Evolutionary conservation across 495 filamentous ascomycete species (phyloP).

Genomic region (Bacidia gigantensis): DNA sequence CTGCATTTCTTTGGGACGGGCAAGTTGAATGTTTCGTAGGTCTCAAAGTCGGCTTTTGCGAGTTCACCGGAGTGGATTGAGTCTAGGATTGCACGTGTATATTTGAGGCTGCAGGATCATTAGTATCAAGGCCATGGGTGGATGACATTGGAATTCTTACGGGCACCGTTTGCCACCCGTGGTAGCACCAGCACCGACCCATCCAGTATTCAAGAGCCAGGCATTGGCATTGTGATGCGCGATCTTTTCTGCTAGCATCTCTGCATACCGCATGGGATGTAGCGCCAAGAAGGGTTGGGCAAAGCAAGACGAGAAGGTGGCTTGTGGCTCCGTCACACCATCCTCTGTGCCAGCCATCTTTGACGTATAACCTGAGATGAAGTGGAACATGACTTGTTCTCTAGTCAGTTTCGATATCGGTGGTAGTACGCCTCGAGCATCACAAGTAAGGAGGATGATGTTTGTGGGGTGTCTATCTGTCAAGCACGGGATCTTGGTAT

Average conservation of each 20-base stretch:
- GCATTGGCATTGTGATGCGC: slow-evolving; percentile 87
- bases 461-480: slow-evolving; percentile 80
- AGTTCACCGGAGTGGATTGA: slow-evolving; percentile 94
- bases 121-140: background rate
- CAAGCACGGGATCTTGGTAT: slow-evolving; percentile 95
- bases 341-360: slow-evolving; percentile 99
- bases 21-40: slow-evolving; percentile 93
- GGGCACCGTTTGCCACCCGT: slow-evolving; percentile 97
- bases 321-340: slow-evolving; percentile 89
- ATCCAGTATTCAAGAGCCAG: slow-evolving; percentile 98
- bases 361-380: slow-evolving; percentile 98
- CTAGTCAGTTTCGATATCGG: slow-evolving; percentile 95
- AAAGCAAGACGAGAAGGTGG: slow-evolving; percentile 98
- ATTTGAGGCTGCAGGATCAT: slow-evolving; percentile 48
- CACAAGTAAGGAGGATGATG: slow-evolving; percentile 96
- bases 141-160: background rate
- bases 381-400: slow-evolving; percentile 99
- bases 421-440: slow-evolving; percentile 91
- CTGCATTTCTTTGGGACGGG: slow-evolving; percentile 75
- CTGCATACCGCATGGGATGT: slow-evolving; percentile 97
- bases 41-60: slow-evolving; percentile 82
- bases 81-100: slow-evolving; percentile 96
- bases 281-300: slow-evolving; percentile 97
- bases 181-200: slow-evolving; percentile 90
- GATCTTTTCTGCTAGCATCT: slow-evolving; percentile 98